Base-by-base conservation (phyloP, 192 early-diverging fungal genomes). In the Diversispora eburnea region DNA sequence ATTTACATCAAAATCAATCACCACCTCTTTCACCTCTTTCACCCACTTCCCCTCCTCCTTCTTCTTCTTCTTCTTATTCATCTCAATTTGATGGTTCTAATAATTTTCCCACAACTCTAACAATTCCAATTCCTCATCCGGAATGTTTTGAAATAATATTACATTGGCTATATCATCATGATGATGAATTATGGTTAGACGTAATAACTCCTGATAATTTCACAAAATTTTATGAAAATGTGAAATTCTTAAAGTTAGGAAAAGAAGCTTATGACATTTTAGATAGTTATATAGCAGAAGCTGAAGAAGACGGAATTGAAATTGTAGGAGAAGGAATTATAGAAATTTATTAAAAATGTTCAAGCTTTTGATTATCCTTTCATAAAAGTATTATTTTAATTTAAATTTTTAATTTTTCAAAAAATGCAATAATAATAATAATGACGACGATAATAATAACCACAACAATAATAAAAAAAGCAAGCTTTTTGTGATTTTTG, bases 131-230 rank as follows among this genome's bases (percentile, higher is more conserved):
- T n/a, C 69, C 69, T 45, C 41, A 71, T 46, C 69, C 69, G 15
- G 56, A 59, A 55, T 25, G 15, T 20, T 71, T 71, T 71, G 52
- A 39, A 41, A 48, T 55, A 22, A 71, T 71, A 20, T 46, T 71
- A 58, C 69, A 71, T 49, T 71, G 69, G 69, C 8, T 71, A 6
- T 71, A 71, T n/a, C 52, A 71, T 59, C 69, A 71, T 45, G 69
- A 71, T 45, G 69, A 71, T 47, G 69, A 71, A 13, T 22, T 39
- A 20, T 71, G 69, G 69, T 58, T 71, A 49, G 69, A 71, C 58
- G 41, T 22, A 46, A 71, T 71, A 3, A 58, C 39, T 25, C 6
- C n/a, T 15, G 69, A 71, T 5, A 71, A 71, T 59, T 71, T 71
- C 22, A 17, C 17, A 33, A 55, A 59, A 49, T 43, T 71, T 20